Evolutionary conservation across 345 rosid genomes (phyloP).

Genomic region (Populus davidiana): DNA sequence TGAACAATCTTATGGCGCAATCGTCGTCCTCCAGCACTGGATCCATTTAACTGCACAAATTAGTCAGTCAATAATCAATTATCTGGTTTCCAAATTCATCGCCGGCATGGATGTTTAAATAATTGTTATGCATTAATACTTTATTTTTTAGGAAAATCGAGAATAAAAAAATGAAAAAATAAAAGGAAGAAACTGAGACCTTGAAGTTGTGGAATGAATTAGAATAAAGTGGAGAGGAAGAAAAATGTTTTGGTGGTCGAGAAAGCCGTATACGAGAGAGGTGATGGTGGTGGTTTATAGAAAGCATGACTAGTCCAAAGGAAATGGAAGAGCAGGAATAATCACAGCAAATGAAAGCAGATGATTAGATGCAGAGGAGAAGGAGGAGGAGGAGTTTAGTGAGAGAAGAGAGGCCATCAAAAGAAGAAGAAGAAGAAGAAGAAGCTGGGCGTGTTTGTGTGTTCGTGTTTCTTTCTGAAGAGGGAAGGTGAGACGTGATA

Average conservation of each 20-base stretch:
- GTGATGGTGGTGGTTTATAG: constrained; percentile 16
- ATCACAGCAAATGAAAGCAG: neutral
- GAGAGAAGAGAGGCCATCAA: neutral
- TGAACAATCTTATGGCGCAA: constrained; percentile 19
- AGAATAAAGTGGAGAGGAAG: neutral
- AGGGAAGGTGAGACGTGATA: too few relatives aligned
- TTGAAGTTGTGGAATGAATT: neutral
- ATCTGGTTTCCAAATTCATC: too few relatives aligned
- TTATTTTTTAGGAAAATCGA: too few relatives aligned
- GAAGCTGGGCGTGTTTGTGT: too few relatives aligned
- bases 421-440: neutral
- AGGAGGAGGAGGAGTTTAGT: neutral
- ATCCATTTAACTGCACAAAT: constrained; percentile 27
- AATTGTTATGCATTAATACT: neutral
- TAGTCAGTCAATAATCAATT: too few relatives aligned
- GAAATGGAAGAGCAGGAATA: neutral
- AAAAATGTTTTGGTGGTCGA: neutral
- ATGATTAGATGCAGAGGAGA: neutral
- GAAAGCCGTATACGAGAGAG: constrained; percentile 3
- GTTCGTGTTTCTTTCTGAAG: too few relatives aligned
- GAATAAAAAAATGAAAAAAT: neutral
- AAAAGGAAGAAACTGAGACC: neutral
- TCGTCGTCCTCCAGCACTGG: constrained; percentile 23
- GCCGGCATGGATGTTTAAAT: neutral
- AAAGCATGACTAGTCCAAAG: constrained; percentile 29